Conservation (phyloP, 2,329 filamentous ascomycete species). For the Aspergillus brasiliensis region DNA sequence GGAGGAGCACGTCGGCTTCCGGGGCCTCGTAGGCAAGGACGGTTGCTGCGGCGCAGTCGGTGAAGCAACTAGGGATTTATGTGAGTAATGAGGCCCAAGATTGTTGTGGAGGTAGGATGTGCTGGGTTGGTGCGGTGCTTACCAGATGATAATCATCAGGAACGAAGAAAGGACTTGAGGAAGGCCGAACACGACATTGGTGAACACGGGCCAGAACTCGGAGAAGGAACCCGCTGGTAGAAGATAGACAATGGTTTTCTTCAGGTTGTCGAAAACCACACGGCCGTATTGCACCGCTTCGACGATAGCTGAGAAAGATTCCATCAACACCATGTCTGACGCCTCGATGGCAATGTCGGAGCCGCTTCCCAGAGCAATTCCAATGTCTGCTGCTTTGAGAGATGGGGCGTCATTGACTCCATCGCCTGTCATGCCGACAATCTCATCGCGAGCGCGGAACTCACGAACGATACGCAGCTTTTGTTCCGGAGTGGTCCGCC, state of each 20-base stretch:
- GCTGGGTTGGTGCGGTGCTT: conserved; percentile 17
- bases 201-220: conserved; percentile 76
- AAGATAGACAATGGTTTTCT: conserved; percentile 75
- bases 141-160: conserved; percentile 70
- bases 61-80: conserved; percentile 60
- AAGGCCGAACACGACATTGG: conserved; percentile 70
- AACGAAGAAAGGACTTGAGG: conserved; percentile 74
- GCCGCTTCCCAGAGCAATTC: conserved; percentile 61
- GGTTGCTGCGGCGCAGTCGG: conserved; percentile 73
- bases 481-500: conserved; percentile 74
- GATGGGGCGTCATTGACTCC: conserved; percentile 56
- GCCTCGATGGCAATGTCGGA: conserved; percentile 65
- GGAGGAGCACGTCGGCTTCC: conserved; percentile 72
- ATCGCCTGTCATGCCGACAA: conserved; percentile 57
- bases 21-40: conserved; percentile 75
- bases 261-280: conserved; percentile 74
- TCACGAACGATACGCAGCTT: conserved; percentile 79
- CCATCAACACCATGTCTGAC: conserved; percentile 64
- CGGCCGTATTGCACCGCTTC: conserved; percentile 72
- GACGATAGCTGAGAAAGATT: conserved; percentile 71
- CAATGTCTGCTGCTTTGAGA: conserved; percentile 61
- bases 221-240: conserved; percentile 73
- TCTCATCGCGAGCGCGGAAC: conserved; percentile 63
- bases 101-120: background rate
- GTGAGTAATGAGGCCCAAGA: background rate